phyloP scores from a whole-genome alignment of 208 protist species.

The Wallacemonas collosoma region DNA sequence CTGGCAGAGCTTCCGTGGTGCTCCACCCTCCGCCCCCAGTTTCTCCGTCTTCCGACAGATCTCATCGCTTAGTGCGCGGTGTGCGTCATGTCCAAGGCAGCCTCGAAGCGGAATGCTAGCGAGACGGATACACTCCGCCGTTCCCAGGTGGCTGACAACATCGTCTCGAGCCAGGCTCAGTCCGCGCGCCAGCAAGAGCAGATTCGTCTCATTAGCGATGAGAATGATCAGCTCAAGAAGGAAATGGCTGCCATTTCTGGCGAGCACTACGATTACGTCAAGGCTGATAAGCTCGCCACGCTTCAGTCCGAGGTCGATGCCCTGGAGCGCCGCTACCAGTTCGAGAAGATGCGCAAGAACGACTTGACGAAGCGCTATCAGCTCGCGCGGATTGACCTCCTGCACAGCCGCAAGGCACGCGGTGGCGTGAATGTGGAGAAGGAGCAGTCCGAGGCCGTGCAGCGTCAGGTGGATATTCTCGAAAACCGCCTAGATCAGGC shows the following conservation, averaged over 20 bases:
- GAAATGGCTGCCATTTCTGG: slow-evolving; percentile 76
- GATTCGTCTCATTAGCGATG: slow-evolving; percentile 62
- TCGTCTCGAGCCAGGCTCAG: slow-evolving; percentile 63
- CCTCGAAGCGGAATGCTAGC: slow-evolving; percentile 8
- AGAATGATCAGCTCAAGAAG: slow-evolving; percentile 91
- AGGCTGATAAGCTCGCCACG: slow-evolving; percentile 86
- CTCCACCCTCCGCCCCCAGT: no score
- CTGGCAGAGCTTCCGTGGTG: no score
- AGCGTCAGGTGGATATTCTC: slow-evolving; percentile 94
- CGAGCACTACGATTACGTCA: slow-evolving; percentile 81
- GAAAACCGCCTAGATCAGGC: slow-evolving; percentile 96
- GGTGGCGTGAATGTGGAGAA: slow-evolving; percentile 92
- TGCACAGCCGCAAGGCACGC: slow-evolving; percentile 84
- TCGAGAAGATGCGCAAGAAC: slow-evolving; percentile 93
- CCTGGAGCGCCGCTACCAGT: slow-evolving; percentile 88
- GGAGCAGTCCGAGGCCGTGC: slow-evolving; percentile 87
- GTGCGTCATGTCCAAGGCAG: slow-evolving; percentile 17
- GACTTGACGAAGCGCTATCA: slow-evolving; percentile 87
- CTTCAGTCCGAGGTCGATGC: slow-evolving; percentile 87
- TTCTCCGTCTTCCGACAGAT: no score
- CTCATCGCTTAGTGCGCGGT: not conserved
- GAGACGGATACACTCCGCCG: slow-evolving; percentile 56
- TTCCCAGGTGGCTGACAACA: slow-evolving; percentile 60
- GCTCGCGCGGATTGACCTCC: slow-evolving; percentile 82
- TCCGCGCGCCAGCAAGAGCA: slow-evolving; percentile 76